Evolutionary conservation across 306 rosid genomes (phyloP).

Genomic region (Cucurbita pepo): DNA sequence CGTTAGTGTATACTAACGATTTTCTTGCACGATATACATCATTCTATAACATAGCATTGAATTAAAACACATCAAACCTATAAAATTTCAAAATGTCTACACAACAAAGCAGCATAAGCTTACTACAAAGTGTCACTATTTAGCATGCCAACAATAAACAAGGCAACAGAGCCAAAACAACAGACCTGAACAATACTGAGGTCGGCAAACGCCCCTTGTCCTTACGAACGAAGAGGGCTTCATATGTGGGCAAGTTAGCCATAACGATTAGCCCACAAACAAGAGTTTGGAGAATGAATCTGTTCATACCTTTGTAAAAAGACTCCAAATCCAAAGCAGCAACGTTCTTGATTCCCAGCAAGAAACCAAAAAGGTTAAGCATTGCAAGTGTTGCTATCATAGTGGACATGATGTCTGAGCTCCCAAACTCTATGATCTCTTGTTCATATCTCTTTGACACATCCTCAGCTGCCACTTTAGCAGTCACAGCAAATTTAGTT

Average conservation of each 20-base stretch:
- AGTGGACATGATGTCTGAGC: conserved; percentile 23
- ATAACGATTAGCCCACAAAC: conserved; percentile 22
- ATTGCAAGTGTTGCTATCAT: conserved; percentile 38
- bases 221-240: conserved; percentile 43
- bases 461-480: conserved; percentile 33
- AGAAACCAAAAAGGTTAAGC: conserved; percentile 26
- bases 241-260: conserved; percentile 23
- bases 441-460: conserved; percentile 26
- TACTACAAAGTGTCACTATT: too few relatives aligned
- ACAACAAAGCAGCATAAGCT: background rate
- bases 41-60: too few relatives aligned
- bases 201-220: conserved; percentile 37
- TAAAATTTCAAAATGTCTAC: background rate
- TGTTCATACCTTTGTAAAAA: background rate
- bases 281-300: conserved; percentile 10
- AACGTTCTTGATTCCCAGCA: conserved; percentile 21
- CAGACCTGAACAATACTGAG: conserved; percentile 27
- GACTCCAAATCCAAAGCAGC: conserved; percentile 1
- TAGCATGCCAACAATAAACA: background rate
- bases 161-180: conserved; percentile 20
- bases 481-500: conserved; percentile 28
- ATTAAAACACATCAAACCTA: background rate
- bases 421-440: conserved; percentile 52
- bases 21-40: too few relatives aligned
- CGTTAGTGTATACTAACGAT: too few relatives aligned